Percentiles rank a stretch among this genome's conserved stretches.
Evolutionary conservation across 805 yeast genomes (phyloP).

Genomic region (Kuraishia cidri): DNA sequence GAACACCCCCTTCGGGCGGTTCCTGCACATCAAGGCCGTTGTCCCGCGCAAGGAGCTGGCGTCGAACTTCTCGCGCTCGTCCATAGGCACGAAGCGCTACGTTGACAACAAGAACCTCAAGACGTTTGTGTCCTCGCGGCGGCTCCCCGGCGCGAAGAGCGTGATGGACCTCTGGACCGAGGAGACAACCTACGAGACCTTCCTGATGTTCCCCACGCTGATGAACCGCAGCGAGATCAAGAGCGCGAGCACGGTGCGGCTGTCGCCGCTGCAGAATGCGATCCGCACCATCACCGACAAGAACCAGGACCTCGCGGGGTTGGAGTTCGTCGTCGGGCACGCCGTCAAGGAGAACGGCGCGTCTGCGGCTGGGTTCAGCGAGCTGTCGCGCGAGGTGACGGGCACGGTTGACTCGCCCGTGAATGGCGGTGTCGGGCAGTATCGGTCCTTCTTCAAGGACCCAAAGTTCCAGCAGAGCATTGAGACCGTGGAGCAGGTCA

Average conservation of each 20-base stretch:
- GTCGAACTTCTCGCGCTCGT: slow-evolving; percentile 16
- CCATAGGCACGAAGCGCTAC: slow-evolving; percentile 62
- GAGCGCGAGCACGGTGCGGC: slow-evolving; percentile 32
- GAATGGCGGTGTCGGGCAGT: slow-evolving; percentile 86
- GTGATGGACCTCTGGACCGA: slow-evolving; percentile 83
- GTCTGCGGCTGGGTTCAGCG: slow-evolving; percentile 40
- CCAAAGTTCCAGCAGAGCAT: slow-evolving; percentile 14
- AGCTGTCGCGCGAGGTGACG: slow-evolving; percentile 59
- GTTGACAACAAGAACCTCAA: slow-evolving; percentile 68
- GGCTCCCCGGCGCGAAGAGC: slow-evolving; percentile 64
- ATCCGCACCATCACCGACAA: slow-evolving; percentile 55
- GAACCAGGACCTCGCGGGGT: slow-evolving; percentile 62
- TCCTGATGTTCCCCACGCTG: slow-evolving; percentile 74
- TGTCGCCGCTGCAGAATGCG: slow-evolving; percentile 86
- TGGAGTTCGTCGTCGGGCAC: slow-evolving; percentile 51
- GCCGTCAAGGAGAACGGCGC: slow-evolving; percentile 43
- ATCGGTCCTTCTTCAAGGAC: slow-evolving; percentile 54
- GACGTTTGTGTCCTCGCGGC: slow-evolving; percentile 59
- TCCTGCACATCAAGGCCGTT: slow-evolving; percentile 61
- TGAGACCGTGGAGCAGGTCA: slow-evolving; percentile 12
- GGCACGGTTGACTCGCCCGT: slow-evolving; percentile 92
- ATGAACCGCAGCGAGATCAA: slow-evolving; percentile 77
- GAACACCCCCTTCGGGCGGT: slow-evolving; percentile 60
- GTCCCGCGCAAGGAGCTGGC: slow-evolving; percentile 54
- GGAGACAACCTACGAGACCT: slow-evolving; percentile 72